Evolutionary conservation across 768 basidiomycete genomes (phyloP), one percentile per base, ranked within the genome.

Genomic region (Lactifluus echinatus): DNA sequence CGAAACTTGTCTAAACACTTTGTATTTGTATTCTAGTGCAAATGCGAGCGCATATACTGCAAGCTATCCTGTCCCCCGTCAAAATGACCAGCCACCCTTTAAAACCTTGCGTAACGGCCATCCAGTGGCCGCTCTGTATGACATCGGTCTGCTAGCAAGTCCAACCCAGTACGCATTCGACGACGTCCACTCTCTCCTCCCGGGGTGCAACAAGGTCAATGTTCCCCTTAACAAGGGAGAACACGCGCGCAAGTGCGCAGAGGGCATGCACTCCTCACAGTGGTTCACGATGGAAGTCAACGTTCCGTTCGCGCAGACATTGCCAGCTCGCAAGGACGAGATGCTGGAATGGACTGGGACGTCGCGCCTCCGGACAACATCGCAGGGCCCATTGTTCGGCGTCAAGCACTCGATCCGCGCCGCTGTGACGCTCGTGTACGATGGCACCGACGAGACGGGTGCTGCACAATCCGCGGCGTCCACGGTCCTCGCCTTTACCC

Each of bases 241-340:
- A 24, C 75, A 75, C 61, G 71, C 79, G 44, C 84, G 83, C 63
- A 62, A 71, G 11, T 64, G 70, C 26, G 76, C 80, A 50, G 67
- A 68, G 14, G 66, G 63, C 21, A 17, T 59, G 39, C 45, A 47
- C 5, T 28, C 56, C 51, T 66, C 44, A 53, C 74, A 73, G 11
- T 87, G 85, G 84, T 79, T 80, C 66, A 79, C 79, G 7, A 69
- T 87, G 65, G 77, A 83, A 44, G 74, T 77, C 19, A 66, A 69
- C 21, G 68, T 87, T n/a, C 81, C 82, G 0, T 74, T 85, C 60
- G 63, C 71, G 17, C 68, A 67, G 2, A 60, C 66, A 37, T 65
- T 65, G 56, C 50, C 50, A 46, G 45, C n/a, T 28, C 1, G 21
- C 17, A 57, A 62, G 26, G 43, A 53, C 2, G 33, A 36, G 50